These are phyloP conservation scores for Eragrostis tef DNA, from an alignment of 202 grass and related monocot genomes.

Conservation along the genomic window DNA sequence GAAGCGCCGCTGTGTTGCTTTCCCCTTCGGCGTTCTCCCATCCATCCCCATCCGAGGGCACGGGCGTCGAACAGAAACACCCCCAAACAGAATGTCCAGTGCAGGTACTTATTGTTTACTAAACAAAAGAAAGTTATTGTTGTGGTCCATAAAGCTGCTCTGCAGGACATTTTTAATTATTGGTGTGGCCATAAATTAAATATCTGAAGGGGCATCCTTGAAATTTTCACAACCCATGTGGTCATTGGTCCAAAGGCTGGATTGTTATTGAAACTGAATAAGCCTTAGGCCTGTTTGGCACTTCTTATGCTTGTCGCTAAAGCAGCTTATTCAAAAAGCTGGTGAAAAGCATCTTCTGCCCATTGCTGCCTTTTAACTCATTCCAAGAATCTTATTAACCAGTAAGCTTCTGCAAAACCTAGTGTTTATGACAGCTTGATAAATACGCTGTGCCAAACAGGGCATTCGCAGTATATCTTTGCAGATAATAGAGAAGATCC, in stretches of 20 bases:
- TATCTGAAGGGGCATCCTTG: slow-evolving; percentile 6
- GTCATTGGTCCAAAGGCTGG: background rate
- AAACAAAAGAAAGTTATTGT: background rate
- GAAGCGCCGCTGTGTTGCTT: slow-evolving; percentile 11
- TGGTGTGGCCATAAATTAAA: background rate
- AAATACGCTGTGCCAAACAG: too few relatives aligned
- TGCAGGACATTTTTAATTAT: background rate
- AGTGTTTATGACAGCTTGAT: too few relatives aligned
- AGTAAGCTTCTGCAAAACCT: too few relatives aligned
- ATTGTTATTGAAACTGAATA: background rate
- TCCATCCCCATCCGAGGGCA: background rate
- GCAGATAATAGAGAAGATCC: background rate
- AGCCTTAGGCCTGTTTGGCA: background rate
- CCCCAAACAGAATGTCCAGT: background rate
- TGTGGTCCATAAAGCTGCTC: slow-evolving; percentile 33
- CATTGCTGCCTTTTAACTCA: too few relatives aligned
- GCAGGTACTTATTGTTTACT: background rate
- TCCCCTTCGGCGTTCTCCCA: background rate
- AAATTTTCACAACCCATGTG: background rate
- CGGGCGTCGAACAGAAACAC: background rate
- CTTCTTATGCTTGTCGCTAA: too few relatives aligned
- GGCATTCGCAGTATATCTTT: background rate
- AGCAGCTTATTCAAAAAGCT: too few relatives aligned
- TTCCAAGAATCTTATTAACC: too few relatives aligned
- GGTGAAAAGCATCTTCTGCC: too few relatives aligned